Base-by-base conservation (phyloP, 2,329 filamentous ascomycete species). In the Talaromyces sp. region DNA sequence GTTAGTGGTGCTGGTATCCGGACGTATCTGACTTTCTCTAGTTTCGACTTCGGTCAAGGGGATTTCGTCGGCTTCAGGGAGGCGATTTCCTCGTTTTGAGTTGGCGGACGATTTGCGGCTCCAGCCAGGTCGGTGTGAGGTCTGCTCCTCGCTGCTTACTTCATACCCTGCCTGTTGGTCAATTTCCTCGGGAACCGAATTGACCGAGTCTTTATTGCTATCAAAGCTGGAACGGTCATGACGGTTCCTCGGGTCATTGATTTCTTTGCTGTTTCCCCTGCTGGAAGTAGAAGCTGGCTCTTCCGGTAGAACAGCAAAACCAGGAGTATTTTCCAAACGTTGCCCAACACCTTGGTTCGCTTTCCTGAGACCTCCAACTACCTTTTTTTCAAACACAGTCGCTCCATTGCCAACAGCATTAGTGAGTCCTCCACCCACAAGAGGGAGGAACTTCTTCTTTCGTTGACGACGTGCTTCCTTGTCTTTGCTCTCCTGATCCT, bases 391-490 rank as follows among this genome's bases (percentile, higher is more conserved):
- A 37, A 84, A 61, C 63, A 78, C 80, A 19, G 74, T 77, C 47
- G 83, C 74, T 15, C 82, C 81, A 50, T 82, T 78, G 3, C 83
- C 82, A 25, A 87, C 80, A 27, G 79, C 80, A n/a, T 80, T 82
- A 2, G 49, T 52, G 60, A 86, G 73, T 2, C 82, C 84, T 25
- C 82, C 78, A 27, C 82, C 83, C 31, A 85, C 70, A 9, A 84
- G 74, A 6, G 83, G 83, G 57, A 85, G 78, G 25, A 78, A 70
- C 6, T 72, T 67, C 49, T 62, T 63, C 41, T 73, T 76, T 33
- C 66, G 63, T 45, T 68, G 64, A 61, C 70, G 68, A 19, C 67
- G 64, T 6, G 61, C 33, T 41, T 63, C 41, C 35, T 22, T 22
- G 13, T 61, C 39, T 41, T 41, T 25, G 11, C 35, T 59, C 11